Evolutionary conservation across 2,329 filamentous ascomycete species (phyloP).

Genomic region (Aspergillus persii): DNA sequence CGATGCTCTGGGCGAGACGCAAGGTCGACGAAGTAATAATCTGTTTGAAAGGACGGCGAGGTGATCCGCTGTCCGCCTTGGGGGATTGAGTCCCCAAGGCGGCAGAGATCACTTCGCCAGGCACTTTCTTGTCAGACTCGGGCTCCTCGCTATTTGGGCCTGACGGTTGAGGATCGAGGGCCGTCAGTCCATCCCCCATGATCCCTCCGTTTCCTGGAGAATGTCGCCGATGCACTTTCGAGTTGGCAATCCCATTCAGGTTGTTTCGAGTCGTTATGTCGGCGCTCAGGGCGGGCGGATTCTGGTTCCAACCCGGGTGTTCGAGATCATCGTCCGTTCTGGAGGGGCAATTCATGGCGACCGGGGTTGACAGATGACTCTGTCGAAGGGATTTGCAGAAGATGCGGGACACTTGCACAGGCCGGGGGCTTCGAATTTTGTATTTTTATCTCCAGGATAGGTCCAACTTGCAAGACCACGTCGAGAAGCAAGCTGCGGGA

Average conservation of each 20-base stretch:
- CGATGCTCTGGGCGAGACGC: slow-evolving; percentile 28
- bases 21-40: slow-evolving; percentile 15
- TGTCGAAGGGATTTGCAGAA: background rate
- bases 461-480: background rate
- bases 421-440: background rate
- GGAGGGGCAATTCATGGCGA: slow-evolving; percentile 63
- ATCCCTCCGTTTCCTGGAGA: slow-evolving; percentile 23
- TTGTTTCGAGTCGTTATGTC: slow-evolving; percentile 63
- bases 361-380: background rate
- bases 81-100: slow-evolving; percentile 28
- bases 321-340: slow-evolving; percentile 56
- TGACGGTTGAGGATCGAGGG: slow-evolving; percentile 21
- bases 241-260: slow-evolving; percentile 60
- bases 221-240: slow-evolving; percentile 49
- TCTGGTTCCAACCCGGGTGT: slow-evolving; percentile 61
- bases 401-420: background rate
- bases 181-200: slow-evolving; percentile 22
- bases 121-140: slow-evolving; percentile 20
- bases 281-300: slow-evolving; percentile 55
- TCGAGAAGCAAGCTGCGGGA: slow-evolving; percentile 14
- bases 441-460: background rate
- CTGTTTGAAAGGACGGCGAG: slow-evolving; percentile 29
- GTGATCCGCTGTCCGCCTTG: slow-evolving; percentile 29
- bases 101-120: slow-evolving; percentile 30
- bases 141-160: slow-evolving; percentile 22